Evolutionary conservation across 2,329 filamentous ascomycete species (phyloP).

Genomic region (Rhinocladiella similis): DNA sequence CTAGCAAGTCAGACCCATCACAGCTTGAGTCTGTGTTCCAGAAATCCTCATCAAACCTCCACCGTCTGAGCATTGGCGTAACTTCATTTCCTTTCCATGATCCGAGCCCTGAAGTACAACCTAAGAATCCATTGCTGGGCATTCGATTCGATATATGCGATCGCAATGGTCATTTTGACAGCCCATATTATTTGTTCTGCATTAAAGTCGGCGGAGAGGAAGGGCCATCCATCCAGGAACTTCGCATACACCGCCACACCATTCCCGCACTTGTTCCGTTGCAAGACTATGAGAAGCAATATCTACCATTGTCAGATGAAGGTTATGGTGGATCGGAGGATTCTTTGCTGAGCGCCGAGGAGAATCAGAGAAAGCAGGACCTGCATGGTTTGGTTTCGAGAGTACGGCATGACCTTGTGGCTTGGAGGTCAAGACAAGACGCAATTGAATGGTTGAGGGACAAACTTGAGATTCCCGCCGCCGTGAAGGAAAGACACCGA

Average conservation of each 20-base stretch:
- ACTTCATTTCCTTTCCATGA: conserved; percentile 49
- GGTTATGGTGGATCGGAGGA: conserved; percentile 20
- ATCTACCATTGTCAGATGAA: conserved; percentile 33
- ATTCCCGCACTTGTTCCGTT: conserved; percentile 47
- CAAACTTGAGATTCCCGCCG: conserved; percentile 19
- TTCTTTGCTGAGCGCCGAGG: conserved; percentile 28
- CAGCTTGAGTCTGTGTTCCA: conserved; percentile 34
- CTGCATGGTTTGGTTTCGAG: conserved; percentile 38
- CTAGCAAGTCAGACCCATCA: conserved; percentile 34
- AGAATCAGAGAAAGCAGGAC: conserved; percentile 35
- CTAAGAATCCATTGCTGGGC: conserved; percentile 37
- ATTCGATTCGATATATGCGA: conserved; percentile 44
- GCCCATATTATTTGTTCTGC: conserved; percentile 47
- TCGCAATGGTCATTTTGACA: conserved; percentile 40
- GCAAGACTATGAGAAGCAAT: conserved; percentile 38
- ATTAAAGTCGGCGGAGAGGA: conserved; percentile 28
- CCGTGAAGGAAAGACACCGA: conserved; percentile 9
- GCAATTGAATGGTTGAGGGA: conserved; percentile 32
- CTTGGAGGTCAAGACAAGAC: conserved; percentile 44
- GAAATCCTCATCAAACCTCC: conserved; percentile 40
- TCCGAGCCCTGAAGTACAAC: conserved; percentile 38
- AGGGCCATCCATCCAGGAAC: conserved; percentile 17
- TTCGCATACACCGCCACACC: conserved; percentile 44
- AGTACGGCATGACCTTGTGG: conserved; percentile 42
- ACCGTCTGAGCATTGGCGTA: conserved; percentile 46